phyloP scores from a whole-genome alignment of 176 grass and related monocot species.

The Thalia dealbata region DNA sequence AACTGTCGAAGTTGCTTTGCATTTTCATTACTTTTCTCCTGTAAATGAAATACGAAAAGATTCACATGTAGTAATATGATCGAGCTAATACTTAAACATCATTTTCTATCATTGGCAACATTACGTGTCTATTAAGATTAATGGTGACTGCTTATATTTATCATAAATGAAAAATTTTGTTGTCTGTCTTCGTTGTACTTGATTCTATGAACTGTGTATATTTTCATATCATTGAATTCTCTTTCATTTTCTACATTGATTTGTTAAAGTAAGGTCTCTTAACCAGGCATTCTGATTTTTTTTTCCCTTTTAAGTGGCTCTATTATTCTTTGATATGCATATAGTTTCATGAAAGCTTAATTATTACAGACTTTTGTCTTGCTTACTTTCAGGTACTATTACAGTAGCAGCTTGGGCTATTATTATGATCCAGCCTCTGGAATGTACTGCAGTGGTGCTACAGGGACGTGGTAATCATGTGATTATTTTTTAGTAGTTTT shows the following conservation, averaged over 20 bases:
- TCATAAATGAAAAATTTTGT: not conserved
- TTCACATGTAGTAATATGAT: not conserved
- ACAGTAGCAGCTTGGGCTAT: slow-evolving; percentile 77
- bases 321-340: not conserved
- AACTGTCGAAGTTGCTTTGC: too few relatives aligned
- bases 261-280: not conserved
- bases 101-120: not conserved
- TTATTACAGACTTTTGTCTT: slow-evolving; percentile 7
- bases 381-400: slow-evolving; percentile 65
- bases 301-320: not conserved
- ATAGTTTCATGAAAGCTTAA: not conserved
- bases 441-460: slow-evolving; percentile 68
- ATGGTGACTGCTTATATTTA: not conserved
- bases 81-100: not conserved
- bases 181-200: not conserved
- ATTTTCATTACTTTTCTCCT: too few relatives aligned
- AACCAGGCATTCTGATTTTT: not conserved
- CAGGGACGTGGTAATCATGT: slow-evolving; percentile 63
- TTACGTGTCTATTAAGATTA: not conserved
- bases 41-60: too few relatives aligned
- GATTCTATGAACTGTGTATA: not conserved
- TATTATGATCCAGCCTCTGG: slow-evolving; percentile 71
- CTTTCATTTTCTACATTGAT: not conserved
- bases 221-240: not conserved
- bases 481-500: slow-evolving; percentile 1